Percentiles rank a stretch among this genome's conserved stretches.
These are phyloP conservation scores for Rhizopogon roseolus DNA, from an alignment of 768 basidiomycete species.

Conservation along the genomic window DNA sequence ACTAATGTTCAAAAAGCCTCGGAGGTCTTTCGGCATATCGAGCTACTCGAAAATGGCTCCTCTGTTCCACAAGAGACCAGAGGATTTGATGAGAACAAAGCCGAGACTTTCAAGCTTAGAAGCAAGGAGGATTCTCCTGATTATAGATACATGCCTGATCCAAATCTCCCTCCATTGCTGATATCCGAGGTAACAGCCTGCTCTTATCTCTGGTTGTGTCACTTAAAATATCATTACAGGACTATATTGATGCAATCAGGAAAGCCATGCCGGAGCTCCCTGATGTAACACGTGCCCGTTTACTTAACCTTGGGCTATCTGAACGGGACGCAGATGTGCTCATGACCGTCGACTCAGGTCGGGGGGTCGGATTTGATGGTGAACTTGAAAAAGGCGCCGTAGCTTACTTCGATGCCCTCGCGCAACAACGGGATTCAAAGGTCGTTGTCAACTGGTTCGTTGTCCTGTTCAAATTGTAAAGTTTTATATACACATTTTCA, in stretches of 20 bases:
- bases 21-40: constrained; percentile 79
- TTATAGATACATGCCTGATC: constrained; percentile 98
- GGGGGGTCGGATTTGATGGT: constrained; percentile 62
- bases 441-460: constrained; percentile 81
- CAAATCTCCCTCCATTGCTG: constrained; percentile 77
- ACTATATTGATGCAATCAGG: constrained; percentile 51
- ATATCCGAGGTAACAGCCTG: constrained; percentile 41
- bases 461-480: not conserved
- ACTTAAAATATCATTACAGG: constrained; percentile 33
- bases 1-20: constrained; percentile 45
- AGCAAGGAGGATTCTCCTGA: constrained; percentile 94
- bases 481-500: not conserved
- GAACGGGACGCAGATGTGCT: constrained; percentile 71
- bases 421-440: constrained; percentile 55
- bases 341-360: constrained; percentile 63
- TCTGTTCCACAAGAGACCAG: constrained; percentile 81
- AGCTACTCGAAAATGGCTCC: constrained; percentile 38
- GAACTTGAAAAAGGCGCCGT: constrained; percentile 50
- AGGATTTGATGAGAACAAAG: constrained; percentile 79
- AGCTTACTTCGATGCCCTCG: constrained; percentile 75
- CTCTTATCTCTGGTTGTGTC: constrained; percentile 1
- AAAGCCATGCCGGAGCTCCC: constrained; percentile 74
- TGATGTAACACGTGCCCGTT: constrained; percentile 48
- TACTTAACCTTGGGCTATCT: constrained; percentile 52
- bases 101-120: constrained; percentile 77